A percentile compares a stretch with the other conserved stretches of the same genome.
These are phyloP conservation scores for Oryza longistaminata DNA, from an alignment of 176 grass and related monocot species.

Conservation along the genomic window DNA sequence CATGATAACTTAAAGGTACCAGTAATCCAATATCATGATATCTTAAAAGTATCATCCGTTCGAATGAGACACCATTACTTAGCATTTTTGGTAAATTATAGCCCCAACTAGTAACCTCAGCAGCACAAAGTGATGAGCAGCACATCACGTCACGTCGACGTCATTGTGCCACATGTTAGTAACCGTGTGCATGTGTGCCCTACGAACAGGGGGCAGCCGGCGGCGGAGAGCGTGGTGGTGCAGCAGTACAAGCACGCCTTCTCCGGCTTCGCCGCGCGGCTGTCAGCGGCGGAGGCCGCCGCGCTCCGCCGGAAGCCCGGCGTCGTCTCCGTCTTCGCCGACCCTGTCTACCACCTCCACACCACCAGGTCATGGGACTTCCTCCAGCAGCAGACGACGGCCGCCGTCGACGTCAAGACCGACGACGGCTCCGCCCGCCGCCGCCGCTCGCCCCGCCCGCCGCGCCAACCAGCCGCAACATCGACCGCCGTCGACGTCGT, in stretches of 20 bases:
- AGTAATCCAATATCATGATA: no score
- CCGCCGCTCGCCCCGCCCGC: neutral
- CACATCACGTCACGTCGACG: neutral
- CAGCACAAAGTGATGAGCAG: no score
- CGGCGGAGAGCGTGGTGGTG: slow-evolving; percentile 44
- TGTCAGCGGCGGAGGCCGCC: slow-evolving; percentile 57
- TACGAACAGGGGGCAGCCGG: slow-evolving; percentile 30
- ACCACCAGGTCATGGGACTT: slow-evolving; percentile 94
- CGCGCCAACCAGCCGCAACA: neutral
- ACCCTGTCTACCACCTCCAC: slow-evolving; percentile 70
- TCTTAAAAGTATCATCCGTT: no score
- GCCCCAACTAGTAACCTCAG: no score
- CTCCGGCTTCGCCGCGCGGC: slow-evolving; percentile 79
- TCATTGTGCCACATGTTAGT: neutral
- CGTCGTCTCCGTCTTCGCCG: slow-evolving; percentile 79
- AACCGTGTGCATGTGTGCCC: neutral
- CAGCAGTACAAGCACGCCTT: slow-evolving; percentile 77
- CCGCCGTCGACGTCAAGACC: slow-evolving; percentile 19
- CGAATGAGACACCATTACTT: no score
- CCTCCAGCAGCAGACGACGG: slow-evolving; percentile 48
- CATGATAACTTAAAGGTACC: no score
- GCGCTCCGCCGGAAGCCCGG: slow-evolving; percentile 45
- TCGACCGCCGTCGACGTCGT: slow-evolving; percentile 15
- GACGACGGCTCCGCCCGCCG: slow-evolving; percentile 19
- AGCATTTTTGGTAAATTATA: no score